Conservation (phyloP, 1,139 yeast genomes). For the Geotrichum macrosporum region DNA sequence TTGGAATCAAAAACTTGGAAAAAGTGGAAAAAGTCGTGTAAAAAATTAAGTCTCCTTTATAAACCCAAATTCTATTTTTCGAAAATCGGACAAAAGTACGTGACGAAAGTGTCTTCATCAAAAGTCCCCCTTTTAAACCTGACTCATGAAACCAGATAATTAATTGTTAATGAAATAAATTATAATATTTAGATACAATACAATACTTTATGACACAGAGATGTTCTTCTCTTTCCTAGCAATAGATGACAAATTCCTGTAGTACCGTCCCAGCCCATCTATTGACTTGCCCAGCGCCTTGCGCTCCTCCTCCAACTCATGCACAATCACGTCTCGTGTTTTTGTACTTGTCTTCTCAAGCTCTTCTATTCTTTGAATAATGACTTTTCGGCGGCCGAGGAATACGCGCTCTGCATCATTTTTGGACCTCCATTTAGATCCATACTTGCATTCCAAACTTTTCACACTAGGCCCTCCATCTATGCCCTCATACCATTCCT, state of each 20-base stretch:
- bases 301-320: slow-evolving; percentile 11
- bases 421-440: slow-evolving; percentile 24
- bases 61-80: too few relatives aligned
- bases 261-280: slow-evolving; percentile 15
- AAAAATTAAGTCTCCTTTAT: too few relatives aligned
- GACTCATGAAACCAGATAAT: too few relatives aligned
- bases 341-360: slow-evolving; percentile 3
- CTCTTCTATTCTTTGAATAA: slow-evolving; percentile 19
- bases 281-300: slow-evolving; percentile 11
- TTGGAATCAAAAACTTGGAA: too few relatives aligned
- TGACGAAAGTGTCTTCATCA: too few relatives aligned
- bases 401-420: slow-evolving; percentile 25
- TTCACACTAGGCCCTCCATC: slow-evolving; percentile 25
- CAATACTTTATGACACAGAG: too few relatives aligned
- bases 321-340: slow-evolving; percentile 10
- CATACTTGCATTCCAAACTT: slow-evolving; percentile 22
- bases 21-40: too few relatives aligned
- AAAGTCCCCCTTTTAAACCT: too few relatives aligned
- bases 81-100: too few relatives aligned
- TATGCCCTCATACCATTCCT: slow-evolving; percentile 25
- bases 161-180: not conserved
- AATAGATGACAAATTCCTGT: not conserved
- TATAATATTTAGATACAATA: too few relatives aligned
- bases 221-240: not conserved
- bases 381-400: slow-evolving; percentile 24